These are phyloP conservation scores for Thecaphora frezii DNA, from an alignment of 1,284 basidiomycete species.

Conservation along the genomic window DNA sequence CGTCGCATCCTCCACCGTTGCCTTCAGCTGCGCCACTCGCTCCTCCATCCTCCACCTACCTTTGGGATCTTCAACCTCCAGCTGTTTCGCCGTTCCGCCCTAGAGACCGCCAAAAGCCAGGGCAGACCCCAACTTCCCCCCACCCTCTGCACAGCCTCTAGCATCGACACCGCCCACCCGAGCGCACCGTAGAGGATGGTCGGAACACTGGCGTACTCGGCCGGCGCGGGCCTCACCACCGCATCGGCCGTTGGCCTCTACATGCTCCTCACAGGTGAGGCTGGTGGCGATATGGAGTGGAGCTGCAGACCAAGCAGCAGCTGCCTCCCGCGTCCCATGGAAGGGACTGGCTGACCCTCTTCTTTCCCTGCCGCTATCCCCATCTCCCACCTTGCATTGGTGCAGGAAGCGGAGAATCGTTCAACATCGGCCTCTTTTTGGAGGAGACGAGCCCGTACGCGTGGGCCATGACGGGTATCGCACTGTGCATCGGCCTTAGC, in stretches of 20 bases:
- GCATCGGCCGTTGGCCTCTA: conserved; percentile 32
- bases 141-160: no score
- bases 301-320: no score
- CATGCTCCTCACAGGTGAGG: conserved; percentile 40
- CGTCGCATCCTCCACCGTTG: no score
- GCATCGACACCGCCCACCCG: conserved; percentile 3
- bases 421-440: conserved; percentile 66
- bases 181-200: conserved; percentile 12
- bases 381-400: background rate
- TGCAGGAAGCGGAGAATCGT: conserved; percentile 36
- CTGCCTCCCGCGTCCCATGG: no score
- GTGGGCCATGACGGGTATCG: conserved; percentile 88
- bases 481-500: conserved; percentile 87
- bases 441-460: conserved; percentile 90
- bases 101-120: no score
- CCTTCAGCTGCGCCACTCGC: no score
- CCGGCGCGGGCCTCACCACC: conserved; percentile 13
- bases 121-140: no score
- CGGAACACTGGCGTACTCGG: conserved; percentile 23
- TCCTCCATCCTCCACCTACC: no score
- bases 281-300: no score
- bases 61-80: no score
- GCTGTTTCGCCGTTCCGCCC: no score
- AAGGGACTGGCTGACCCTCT: no score
- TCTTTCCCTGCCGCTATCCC: background rate